A percentile compares a stretch with the other conserved stretches of the same genome.
phyloP scores from a whole-genome alignment of 805 yeast species.

The Ogataea allantospora region DNA sequence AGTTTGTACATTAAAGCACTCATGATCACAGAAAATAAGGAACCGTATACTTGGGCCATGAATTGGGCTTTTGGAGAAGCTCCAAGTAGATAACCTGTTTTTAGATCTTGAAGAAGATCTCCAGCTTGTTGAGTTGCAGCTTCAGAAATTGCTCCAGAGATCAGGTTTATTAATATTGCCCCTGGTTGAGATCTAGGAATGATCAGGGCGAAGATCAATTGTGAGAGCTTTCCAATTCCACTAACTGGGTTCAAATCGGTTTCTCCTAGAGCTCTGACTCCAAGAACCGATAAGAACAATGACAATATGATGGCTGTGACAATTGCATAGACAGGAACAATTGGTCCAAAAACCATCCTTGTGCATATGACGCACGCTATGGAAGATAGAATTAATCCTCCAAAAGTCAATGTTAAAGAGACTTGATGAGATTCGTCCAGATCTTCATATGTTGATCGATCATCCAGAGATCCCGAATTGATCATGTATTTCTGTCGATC shows the following conservation, averaged over 20 bases:
- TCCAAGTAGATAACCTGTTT: slow-evolving; percentile 88
- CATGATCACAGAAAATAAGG: slow-evolving; percentile 75
- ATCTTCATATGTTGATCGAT: slow-evolving; percentile 23
- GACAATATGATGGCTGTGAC: slow-evolving; percentile 72
- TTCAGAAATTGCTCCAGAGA: slow-evolving; percentile 96
- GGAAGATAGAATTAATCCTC: slow-evolving; percentile 67
- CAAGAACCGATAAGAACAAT: slow-evolving; percentile 74
- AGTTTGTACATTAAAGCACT: slow-evolving; percentile 80
- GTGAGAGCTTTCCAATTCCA: slow-evolving; percentile 94
- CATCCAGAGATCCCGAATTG: not conserved
- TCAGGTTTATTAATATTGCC: slow-evolving; percentile 75
- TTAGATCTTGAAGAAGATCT: slow-evolving; percentile 94
- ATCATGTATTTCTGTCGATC: not conserved
- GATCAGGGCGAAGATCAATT: slow-evolving; percentile 78
- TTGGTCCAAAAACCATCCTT: slow-evolving; percentile 62
- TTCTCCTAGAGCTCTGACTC: slow-evolving; percentile 93
- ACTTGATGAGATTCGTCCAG: slow-evolving; percentile 48
- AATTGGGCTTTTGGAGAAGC: slow-evolving; percentile 94
- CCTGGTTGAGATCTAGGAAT: slow-evolving; percentile 77
- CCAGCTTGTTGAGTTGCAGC: slow-evolving; percentile 99
- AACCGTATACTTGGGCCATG: slow-evolving; percentile 84
- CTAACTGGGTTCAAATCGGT: slow-evolving; percentile 96
- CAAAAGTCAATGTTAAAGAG: slow-evolving; percentile 43
- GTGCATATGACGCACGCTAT: slow-evolving; percentile 65
- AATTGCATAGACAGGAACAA: slow-evolving; percentile 71